phyloP scores from a whole-genome alignment of 2,329 filamentous ascomycete genomes.

The Botryotinia convoluta region DNA sequence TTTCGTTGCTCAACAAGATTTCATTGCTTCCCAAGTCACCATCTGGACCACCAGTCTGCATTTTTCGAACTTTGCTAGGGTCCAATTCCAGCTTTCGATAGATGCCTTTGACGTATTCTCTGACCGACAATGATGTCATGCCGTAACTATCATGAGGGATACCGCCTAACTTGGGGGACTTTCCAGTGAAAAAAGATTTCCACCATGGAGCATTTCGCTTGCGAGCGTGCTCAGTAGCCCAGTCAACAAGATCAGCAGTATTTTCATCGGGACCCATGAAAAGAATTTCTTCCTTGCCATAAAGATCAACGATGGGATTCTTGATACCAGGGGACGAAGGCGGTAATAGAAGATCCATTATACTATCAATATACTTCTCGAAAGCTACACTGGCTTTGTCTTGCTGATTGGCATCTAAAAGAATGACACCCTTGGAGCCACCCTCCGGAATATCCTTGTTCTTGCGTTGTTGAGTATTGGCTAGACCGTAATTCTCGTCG shows the following conservation, averaged over 20 bases:
- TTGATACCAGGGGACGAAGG: constrained; percentile 95
- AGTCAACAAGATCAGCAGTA: constrained; percentile 93
- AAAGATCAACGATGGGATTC: constrained; percentile 93
- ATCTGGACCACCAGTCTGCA: constrained; percentile 96
- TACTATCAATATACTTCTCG: constrained; percentile 99
- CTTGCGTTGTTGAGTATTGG: constrained; percentile 98
- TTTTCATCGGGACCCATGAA: constrained; percentile 99
- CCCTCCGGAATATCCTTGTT: constrained; percentile 99
- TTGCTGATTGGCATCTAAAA: constrained; percentile 91
- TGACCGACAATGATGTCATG: constrained; percentile 96
- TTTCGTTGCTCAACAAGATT: constrained; percentile 93
- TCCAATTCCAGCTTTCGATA: constrained; percentile 95
- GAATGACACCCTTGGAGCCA: constrained; percentile 94
- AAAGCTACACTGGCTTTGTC: constrained; percentile 90
- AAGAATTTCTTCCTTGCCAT: constrained; percentile 92
- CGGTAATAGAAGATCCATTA: constrained; percentile 88
- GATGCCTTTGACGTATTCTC: constrained; percentile 93
- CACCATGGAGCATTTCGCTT: constrained; percentile 90
- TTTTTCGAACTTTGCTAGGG: constrained; percentile 78
- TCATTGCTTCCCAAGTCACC: constrained; percentile 97
- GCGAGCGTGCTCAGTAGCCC: constrained; percentile 95
- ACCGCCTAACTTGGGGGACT: constrained; percentile 91
- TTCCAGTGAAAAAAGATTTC: constrained; percentile 99
- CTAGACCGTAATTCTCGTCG: constrained; percentile 97
- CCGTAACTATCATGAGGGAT: constrained; percentile 96